Conservation (phyloP, 306 rosid genomes). For the Erythrophleum fordii region DNA sequence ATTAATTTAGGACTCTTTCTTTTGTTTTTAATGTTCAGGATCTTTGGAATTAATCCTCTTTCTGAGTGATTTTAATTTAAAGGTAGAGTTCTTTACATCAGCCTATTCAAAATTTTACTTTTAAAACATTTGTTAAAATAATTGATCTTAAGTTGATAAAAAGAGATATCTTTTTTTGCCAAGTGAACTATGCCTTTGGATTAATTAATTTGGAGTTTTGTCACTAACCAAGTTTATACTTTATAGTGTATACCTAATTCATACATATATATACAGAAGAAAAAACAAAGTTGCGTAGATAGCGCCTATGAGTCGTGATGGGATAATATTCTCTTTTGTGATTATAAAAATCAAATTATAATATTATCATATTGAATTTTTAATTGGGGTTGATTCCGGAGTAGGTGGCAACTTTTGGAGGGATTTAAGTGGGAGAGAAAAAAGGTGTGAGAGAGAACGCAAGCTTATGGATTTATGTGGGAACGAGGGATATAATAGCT, state of each 20-base stretch:
- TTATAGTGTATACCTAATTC: conserved; percentile 28
- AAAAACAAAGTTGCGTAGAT: conserved; percentile 61
- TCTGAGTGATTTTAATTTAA: too few species aligned
- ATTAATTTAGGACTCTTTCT: neutral
- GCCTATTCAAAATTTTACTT: neutral
- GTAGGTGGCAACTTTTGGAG: conserved; percentile 94
- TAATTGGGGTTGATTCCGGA: conserved; percentile 74
- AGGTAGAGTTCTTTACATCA: neutral
- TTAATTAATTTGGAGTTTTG: conserved; percentile 12
- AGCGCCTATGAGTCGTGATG: conserved; percentile 57
- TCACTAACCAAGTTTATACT: conserved; percentile 24
- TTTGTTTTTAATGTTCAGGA: too few species aligned
- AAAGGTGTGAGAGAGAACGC: conserved; percentile 51
- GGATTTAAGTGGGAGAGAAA: conserved; percentile 45
- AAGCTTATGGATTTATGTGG: conserved; percentile 61
- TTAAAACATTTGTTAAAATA: neutral
- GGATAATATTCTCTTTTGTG: conserved; percentile 52
- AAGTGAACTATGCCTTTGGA: neutral
- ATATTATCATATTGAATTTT: conserved; percentile 42
- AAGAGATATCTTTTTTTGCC: neutral
- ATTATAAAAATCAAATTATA: conserved; percentile 44
- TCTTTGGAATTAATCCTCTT: too few species aligned
- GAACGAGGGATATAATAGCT: conserved; percentile 20
- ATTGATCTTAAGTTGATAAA: neutral
- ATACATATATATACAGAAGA: conserved; percentile 38